phyloP scores from a whole-genome alignment of 768 basidiomycete genomes.

The Amanita rubescens region DNA sequence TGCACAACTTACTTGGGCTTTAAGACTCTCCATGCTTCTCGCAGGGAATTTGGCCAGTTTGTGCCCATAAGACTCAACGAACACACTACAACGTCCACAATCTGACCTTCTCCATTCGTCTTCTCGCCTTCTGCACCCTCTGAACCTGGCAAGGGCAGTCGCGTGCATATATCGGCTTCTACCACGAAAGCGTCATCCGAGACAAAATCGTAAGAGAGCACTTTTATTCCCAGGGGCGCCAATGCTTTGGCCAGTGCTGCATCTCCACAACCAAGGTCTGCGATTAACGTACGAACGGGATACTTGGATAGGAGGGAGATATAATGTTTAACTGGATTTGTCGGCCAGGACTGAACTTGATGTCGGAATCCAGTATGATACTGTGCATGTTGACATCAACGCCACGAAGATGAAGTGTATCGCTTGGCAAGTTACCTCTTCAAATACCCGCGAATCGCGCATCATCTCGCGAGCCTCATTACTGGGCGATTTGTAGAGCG shows the following conservation, averaged over 20 bases:
- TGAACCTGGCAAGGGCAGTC: slow-evolving; percentile 81
- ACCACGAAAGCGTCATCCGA: slow-evolving; percentile 70
- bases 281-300: slow-evolving; percentile 66
- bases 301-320: slow-evolving; percentile 56
- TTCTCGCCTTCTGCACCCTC: slow-evolving; percentile 34
- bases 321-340: slow-evolving; percentile 86
- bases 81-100: slow-evolving; percentile 90
- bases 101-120: slow-evolving; percentile 51
- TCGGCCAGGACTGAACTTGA: slow-evolving; percentile 91
- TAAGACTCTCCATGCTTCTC: slow-evolving; percentile 86
- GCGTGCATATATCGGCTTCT: slow-evolving; percentile 83
- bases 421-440: slow-evolving; percentile 52
- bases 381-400: slow-evolving; percentile 32
- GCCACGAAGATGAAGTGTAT: not conserved
- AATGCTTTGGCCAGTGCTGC: slow-evolving; percentile 78
- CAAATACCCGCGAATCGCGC: slow-evolving; percentile 73
- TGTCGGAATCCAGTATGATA: slow-evolving; percentile 90
- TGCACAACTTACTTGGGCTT: slow-evolving; percentile 57
- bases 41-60: slow-evolving; percentile 89
- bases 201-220: slow-evolving; percentile 76
- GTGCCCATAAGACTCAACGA: slow-evolving; percentile 95
- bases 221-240: slow-evolving; percentile 56
- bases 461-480: slow-evolving; percentile 71
- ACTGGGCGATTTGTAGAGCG: slow-evolving; percentile 83
- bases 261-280: slow-evolving; percentile 94